Conservation (phyloP, 495 filamentous ascomycete genomes). For the Penicillium herquei region DNA sequence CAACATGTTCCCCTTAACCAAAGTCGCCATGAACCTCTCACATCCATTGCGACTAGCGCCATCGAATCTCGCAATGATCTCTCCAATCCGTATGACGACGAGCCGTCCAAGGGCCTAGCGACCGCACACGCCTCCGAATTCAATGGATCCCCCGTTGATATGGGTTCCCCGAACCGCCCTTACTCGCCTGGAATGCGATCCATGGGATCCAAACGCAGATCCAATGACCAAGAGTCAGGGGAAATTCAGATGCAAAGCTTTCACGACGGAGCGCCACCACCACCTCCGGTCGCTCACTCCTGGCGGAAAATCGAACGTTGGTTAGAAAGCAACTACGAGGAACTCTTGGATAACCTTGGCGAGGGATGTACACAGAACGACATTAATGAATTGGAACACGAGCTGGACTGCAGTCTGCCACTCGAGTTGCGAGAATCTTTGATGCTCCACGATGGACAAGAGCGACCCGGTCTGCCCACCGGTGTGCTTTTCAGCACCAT, state of each 20-base stretch:
- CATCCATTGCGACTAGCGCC: constrained; percentile 74
- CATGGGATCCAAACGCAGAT: constrained; percentile 55
- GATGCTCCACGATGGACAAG: constrained; percentile 90
- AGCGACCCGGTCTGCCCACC: constrained; percentile 86
- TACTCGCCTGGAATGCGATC: constrained; percentile 93
- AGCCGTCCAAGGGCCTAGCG: constrained; percentile 54
- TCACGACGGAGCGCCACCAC: constrained; percentile 82
- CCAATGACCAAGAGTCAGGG: constrained; percentile 59
- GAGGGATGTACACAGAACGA: constrained; percentile 92
- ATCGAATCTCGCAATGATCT: constrained; percentile 76
- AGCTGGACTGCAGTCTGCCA: constrained; percentile 90
- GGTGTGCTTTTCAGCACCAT: constrained; percentile 92
- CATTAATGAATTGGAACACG: constrained; percentile 94
- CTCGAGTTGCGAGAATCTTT: constrained; percentile 92
- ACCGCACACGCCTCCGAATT: constrained; percentile 54
- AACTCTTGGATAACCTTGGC: constrained; percentile 88
- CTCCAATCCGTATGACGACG: constrained; percentile 70
- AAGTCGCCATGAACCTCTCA: constrained; percentile 68
- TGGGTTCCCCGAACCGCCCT: constrained; percentile 55
- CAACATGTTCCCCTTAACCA: constrained; percentile 75
- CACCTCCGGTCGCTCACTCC: constrained; percentile 82
- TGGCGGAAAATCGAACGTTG: constrained; percentile 93
- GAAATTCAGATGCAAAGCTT: constrained; percentile 98
- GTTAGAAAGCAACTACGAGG: constrained; percentile 92
- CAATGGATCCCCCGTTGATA: constrained; percentile 58